Base-by-base conservation (phyloP, 139 green algal species). In the Limnomonas spitsbergensis region DNA sequence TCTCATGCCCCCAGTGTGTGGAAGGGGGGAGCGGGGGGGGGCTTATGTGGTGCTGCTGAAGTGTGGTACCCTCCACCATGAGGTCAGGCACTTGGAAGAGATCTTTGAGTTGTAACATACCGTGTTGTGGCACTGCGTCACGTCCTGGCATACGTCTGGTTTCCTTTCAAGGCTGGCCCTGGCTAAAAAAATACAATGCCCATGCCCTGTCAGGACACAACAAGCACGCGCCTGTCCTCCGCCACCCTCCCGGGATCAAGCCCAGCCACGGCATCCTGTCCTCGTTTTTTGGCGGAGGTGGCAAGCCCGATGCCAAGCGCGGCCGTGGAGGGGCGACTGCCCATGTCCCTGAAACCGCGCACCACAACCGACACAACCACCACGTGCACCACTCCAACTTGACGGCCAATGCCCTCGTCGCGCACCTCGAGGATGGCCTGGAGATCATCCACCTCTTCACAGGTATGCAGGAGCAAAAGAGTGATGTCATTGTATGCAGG, bases 381-480 rank as follows among this genome's bases (percentile, higher is more conserved):
- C 66, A 83, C 26, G 72, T 75, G 7, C 75, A 79, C 72, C 80
- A 82, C 54, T 1, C 36, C 53, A 87, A 84, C 53, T 70, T 82
- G 31, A 80, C 42, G 32, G 78, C 92, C 6, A 99, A 99, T 81
- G 94, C 92, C 1, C 70, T 98, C 40, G 94, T 99, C 32, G 93
- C 93, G 2, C 94, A 98, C 80, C 73, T 97, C 27, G 80, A 92
- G 78, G 93, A 98, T 69, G 95, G 95, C 78, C 90, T 99, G 27
- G 91, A 98, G 81, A 90, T 90, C 14, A 73, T 99, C 29, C 90
- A 98, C 83, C 80, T 99, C 54, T 96, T 93, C 86, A 90, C 84
- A 66, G 95, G 95, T 69, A 29, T 61, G 47, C 20, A 69, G 67
- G 61, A 37, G 1, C 2, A 26, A 38, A 38, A 53, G 3, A 34